These are phyloP conservation scores for Ilex aquifolium DNA, from an alignment of 257 asterid species.

Conservation along the genomic window DNA sequence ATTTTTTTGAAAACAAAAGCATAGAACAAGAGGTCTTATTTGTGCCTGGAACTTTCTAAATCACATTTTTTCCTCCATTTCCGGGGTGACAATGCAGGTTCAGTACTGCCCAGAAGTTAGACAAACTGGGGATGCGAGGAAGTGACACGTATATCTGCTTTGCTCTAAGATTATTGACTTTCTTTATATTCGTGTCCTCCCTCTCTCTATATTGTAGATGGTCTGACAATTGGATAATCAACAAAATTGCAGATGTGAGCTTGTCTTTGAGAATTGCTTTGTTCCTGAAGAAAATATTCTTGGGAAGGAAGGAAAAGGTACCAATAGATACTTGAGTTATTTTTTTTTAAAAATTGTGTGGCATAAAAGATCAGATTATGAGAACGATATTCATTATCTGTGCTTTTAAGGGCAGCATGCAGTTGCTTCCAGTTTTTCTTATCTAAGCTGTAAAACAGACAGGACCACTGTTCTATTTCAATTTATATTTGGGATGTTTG, in stretches of 20 bases:
- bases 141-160: slow-evolving; percentile 83
- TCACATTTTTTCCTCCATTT: slow-evolving; percentile 9
- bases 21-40: not conserved
- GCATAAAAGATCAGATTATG: not conserved
- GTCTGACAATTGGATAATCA: slow-evolving; percentile 10
- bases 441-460: not conserved
- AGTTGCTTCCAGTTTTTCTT: not conserved
- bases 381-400: no score
- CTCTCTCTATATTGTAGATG: slow-evolving; percentile 6
- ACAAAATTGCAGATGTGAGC: slow-evolving; percentile 78
- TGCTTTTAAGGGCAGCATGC: not conserved
- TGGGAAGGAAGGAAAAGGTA: slow-evolving; percentile 98
- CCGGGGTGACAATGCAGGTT: slow-evolving; percentile 51
- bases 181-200: slow-evolving; percentile 6
- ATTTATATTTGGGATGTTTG: not conserved
- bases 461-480: not conserved
- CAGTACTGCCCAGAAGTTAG: slow-evolving; percentile 96
- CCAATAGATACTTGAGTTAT: not conserved
- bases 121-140: slow-evolving; percentile 99
- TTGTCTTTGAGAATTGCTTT: slow-evolving; percentile 92
- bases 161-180: slow-evolving; percentile 9
- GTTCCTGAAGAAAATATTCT: slow-evolving; percentile 84
- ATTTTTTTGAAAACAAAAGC: not conserved
- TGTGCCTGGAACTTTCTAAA: slow-evolving; percentile 12
- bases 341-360: not conserved